These are phyloP conservation scores for Globisporangium spiculum DNA, from an alignment of 352 stramenopile species.

Conservation along the genomic window DNA sequence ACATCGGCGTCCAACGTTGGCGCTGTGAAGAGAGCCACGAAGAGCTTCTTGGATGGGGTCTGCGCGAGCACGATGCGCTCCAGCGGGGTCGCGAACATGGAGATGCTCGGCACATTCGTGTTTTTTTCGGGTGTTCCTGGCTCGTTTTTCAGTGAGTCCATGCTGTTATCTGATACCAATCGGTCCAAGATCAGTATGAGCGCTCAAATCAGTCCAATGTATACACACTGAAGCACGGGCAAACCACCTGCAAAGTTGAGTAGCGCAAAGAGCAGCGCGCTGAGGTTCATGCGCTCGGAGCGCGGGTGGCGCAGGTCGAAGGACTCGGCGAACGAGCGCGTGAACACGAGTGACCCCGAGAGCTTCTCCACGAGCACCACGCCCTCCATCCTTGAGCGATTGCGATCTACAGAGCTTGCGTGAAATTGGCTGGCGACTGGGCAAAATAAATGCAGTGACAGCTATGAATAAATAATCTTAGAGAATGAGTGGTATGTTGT, in stretches of 20 bases:
- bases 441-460: background rate
- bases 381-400: conserved; percentile 40
- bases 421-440: background rate
- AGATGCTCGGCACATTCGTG: conserved; percentile 23
- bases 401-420: too few species aligned
- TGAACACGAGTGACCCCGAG: conserved; percentile 46
- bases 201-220: background rate
- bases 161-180: conserved; percentile 8
- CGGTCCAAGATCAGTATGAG: too few species aligned
- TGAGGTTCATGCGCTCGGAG: conserved; percentile 60
- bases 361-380: conserved; percentile 49
- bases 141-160: background rate
- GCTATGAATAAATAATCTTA: background rate
- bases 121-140: background rate
- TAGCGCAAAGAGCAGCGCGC: conserved; percentile 58
- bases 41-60: conserved; percentile 34
- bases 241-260: conserved; percentile 49
- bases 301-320: conserved; percentile 52
- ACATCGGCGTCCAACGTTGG: conserved; percentile 22
- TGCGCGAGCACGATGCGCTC: conserved; percentile 47
- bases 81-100: conserved; percentile 33
- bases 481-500: too few species aligned
- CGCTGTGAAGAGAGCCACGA: conserved; percentile 43
- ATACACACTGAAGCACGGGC: background rate
- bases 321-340: conserved; percentile 39